A percentile compares a stretch with the other conserved stretches of the same genome.
Evolutionary conservation across 2,329 filamentous ascomycete genomes (phyloP).

Genomic region (Exophiala sideris): DNA sequence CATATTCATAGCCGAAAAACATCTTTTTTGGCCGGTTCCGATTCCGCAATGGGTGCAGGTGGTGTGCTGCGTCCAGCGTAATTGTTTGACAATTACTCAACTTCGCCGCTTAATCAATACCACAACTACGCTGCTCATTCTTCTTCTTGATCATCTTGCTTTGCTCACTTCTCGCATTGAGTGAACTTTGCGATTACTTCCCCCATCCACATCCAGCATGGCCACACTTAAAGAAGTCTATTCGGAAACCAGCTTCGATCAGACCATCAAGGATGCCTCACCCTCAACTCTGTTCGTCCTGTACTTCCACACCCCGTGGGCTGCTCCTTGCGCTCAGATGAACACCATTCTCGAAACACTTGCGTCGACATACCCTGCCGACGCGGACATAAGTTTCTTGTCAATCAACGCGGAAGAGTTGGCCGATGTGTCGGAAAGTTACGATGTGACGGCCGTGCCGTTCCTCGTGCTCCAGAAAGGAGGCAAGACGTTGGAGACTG

Average conservation of each 20-base stretch:
- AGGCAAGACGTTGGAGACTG: slow-evolving; percentile 72
- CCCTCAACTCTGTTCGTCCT: slow-evolving; percentile 72
- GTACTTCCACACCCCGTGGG: slow-evolving; percentile 97
- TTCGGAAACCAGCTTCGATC: slow-evolving; percentile 68
- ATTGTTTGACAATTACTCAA: neutral
- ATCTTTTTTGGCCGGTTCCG: neutral
- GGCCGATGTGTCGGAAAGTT: slow-evolving; percentile 83
- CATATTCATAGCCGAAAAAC: neutral
- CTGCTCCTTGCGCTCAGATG: slow-evolving; percentile 94
- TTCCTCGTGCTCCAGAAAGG: slow-evolving; percentile 80
- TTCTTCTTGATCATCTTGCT: neutral
- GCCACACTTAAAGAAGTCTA: slow-evolving; percentile 75
- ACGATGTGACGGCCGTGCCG: slow-evolving; percentile 92
- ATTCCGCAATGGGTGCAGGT: too few species aligned
- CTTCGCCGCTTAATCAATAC: neutral
- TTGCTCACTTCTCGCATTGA: neutral
- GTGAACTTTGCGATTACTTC: neutral
- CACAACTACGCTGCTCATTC: neutral
- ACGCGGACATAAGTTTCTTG: slow-evolving; percentile 72
- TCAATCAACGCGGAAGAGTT: slow-evolving; percentile 93
- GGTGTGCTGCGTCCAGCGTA: neutral
- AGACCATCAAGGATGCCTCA: slow-evolving; percentile 63
- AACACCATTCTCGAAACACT: slow-evolving; percentile 78
- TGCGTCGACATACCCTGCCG: slow-evolving; percentile 75
- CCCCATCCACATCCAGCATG: slow-evolving; percentile 47